These are phyloP conservation scores for Solanum sitiens DNA, from an alignment of 257 asterid genomes.

Conservation along the genomic window DNA sequence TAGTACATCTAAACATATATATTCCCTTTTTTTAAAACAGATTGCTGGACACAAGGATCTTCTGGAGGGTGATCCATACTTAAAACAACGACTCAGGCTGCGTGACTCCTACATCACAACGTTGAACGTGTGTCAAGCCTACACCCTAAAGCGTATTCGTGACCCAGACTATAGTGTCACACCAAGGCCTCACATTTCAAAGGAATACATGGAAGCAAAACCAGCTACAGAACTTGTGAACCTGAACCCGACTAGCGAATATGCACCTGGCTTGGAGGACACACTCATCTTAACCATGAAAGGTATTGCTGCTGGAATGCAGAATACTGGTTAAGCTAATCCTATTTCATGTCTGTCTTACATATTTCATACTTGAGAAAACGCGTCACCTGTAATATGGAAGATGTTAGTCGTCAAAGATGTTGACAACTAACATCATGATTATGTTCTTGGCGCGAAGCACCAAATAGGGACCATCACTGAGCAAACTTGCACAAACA, in stretches of 20 bases:
- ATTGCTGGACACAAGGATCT: constrained; percentile 46
- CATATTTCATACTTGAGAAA: neutral
- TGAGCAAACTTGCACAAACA: neutral
- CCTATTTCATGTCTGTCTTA: neutral
- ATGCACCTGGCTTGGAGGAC: constrained; percentile 48
- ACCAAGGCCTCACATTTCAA: constrained; percentile 35
- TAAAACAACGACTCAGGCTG: constrained; percentile 31
- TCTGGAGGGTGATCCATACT: constrained; percentile 43
- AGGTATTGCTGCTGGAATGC: constrained; percentile 55
- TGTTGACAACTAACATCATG: neutral
- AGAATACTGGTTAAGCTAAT: constrained; percentile 34
- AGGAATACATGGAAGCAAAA: constrained; percentile 25
- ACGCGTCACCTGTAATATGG: neutral
- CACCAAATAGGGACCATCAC: neutral
- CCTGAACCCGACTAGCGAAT: constrained; percentile 38
- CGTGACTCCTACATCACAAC: constrained; percentile 44
- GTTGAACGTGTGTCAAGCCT: constrained; percentile 36
- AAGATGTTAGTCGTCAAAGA: neutral
- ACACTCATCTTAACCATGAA: constrained; percentile 51
- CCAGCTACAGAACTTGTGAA: constrained; percentile 26
- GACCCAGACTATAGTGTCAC: constrained; percentile 26
- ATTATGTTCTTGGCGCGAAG: neutral
- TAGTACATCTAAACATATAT: neutral
- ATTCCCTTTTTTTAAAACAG: neutral
- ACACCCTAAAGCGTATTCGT: constrained; percentile 35